Percentiles rank a stretch among this genome's conserved stretches.
Evolutionary conservation across 129 eudicot genomes (phyloP).

Genomic region (Calendula officinalis): DNA sequence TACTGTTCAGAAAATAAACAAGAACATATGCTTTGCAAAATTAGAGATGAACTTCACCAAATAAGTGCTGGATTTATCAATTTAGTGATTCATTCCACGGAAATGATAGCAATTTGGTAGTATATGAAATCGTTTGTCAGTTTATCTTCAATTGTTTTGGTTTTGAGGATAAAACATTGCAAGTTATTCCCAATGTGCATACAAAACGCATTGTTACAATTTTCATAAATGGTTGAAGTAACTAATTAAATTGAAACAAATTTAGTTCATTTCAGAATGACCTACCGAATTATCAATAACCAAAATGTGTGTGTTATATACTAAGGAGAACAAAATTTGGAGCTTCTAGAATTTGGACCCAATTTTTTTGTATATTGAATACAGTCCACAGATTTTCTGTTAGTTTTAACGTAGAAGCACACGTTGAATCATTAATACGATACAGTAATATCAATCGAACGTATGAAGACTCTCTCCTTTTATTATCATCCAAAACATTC

Average conservation of each 20-base stretch:
- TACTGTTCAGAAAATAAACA: background rate
- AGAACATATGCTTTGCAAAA: background rate
- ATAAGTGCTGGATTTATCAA: background rate
- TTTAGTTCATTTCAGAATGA: too few species aligned
- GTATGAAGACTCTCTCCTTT: background rate
- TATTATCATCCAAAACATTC: background rate
- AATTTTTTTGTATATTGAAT: background rate
- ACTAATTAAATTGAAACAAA: too few species aligned
- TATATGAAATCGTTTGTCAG: too few species aligned
- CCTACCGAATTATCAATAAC: too few species aligned
- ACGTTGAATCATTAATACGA: background rate
- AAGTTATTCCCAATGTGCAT: background rate
- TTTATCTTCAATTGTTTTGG: too few species aligned
- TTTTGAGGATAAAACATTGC: too few species aligned
- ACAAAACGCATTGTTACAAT: too few species aligned
- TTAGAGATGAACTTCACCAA: too few species aligned
- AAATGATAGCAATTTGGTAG: background rate
- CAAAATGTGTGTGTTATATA: too few species aligned
- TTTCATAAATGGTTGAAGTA: too few species aligned
- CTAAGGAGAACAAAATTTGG: too few species aligned
- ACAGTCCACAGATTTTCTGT: background rate
- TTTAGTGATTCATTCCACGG: background rate
- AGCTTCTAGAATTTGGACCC: too few species aligned
- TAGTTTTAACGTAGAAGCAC: constrained; percentile 4
- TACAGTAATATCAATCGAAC: background rate